Evolutionary conservation across 1,284 basidiomycete genomes (phyloP), one percentile per base, ranked within the genome.

Genomic region (Moesziomyces parantarcticus): DNA sequence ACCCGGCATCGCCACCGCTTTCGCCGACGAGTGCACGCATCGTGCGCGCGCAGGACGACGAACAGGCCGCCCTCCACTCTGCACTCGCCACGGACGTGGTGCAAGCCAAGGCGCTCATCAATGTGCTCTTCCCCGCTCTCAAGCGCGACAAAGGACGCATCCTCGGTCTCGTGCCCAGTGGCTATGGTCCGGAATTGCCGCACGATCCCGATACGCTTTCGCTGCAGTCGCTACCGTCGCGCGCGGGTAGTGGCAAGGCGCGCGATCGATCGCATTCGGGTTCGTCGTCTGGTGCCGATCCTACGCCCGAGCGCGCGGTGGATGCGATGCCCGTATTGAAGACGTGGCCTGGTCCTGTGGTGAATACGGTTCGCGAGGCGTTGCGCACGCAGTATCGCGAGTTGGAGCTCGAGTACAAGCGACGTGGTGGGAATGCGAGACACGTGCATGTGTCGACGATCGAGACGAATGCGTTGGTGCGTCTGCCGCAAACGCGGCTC

Each of bases 11-110:
- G 18, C 73, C 73, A 3, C 73, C 73, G 11, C 54, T 72, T 7
- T 72, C 68, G 10, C 73, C 73, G 2, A n/a, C 65, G 3, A 74
- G 65, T 18, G 41, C 44, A 0, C 42, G 58, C 6, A 53, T 68
- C 21, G 56, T 60, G 10, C 34, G 52, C 11, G 32, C 39, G 22
- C 64, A 68, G 42, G 65, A 68, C 40, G 70, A 68, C 46, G 65
- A 68, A 52, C 70, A 68, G n/a, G 54, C 53, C 0, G 65, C 70
- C 4, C 61, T 74, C 9, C 56, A 60, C 51, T 60, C 60, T n/a
- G 68, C 74, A 2, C 54, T 77, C 29, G 54, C 55, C 16, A 73
- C 73, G 3, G 76, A 77, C 40, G 60, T 77, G 3, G 67, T 66
- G 3, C 69, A 77, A 23, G 52, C 58, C 14, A 57, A 61, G 26